Evolutionary conservation across 768 basidiomycete species (phyloP).

Genomic region (Sistotremastrum niveocremeum): DNA sequence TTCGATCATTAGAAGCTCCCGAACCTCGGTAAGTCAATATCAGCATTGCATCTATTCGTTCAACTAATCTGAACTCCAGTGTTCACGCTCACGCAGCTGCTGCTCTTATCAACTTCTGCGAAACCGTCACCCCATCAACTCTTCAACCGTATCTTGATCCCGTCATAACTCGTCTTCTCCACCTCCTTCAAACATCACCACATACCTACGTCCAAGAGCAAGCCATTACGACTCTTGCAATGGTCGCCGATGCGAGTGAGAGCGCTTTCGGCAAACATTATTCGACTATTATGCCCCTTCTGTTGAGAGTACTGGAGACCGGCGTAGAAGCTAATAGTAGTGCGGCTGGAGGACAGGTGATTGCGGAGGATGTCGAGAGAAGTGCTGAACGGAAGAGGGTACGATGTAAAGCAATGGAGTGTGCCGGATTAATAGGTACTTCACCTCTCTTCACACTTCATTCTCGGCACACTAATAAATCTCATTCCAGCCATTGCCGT

Average conservation of each 20-base stretch:
- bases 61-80: conserved; percentile 22
- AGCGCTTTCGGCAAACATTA: conserved; percentile 71
- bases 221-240: conserved; percentile 75
- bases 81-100: conserved; percentile 82
- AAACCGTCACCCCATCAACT: conserved; percentile 64
- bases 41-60: neutral
- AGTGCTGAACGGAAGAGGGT: too few species aligned
- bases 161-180: conserved; percentile 57
- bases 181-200: conserved; percentile 10
- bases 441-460: conserved; percentile 3
- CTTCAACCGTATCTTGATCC: conserved; percentile 68
- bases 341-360: conserved; percentile 43
- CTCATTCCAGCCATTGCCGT: conserved; percentile 61
- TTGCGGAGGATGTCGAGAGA: conserved; percentile 29
- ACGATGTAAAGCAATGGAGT: conserved; percentile 71
- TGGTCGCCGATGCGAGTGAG: conserved; percentile 82
- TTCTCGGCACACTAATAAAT: neutral
- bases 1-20: conserved; percentile 60
- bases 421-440: conserved; percentile 73
- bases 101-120: conserved; percentile 83
- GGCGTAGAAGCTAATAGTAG: conserved; percentile 33
- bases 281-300: conserved; percentile 63
- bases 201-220: conserved; percentile 73
- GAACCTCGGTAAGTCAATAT: conserved; percentile 42
- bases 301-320: conserved; percentile 57